Evolutionary conservation across 2,329 filamentous ascomycete species (phyloP).

Genomic region (Dendryphion nanum): DNA sequence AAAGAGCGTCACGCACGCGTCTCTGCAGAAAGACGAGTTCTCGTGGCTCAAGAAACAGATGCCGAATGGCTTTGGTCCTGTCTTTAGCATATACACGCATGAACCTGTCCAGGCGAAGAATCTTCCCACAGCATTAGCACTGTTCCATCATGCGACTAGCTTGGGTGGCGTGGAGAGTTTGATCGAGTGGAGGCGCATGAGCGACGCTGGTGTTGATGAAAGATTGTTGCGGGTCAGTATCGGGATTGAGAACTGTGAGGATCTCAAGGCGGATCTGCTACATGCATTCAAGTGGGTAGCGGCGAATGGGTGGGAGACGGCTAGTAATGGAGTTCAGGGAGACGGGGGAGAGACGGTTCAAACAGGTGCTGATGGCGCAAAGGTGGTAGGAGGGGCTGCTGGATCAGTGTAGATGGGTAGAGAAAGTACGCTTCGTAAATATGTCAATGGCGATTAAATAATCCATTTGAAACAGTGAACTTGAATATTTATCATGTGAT

Average conservation of each 20-base stretch:
- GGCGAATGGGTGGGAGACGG: background rate
- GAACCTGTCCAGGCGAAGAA: slow-evolving; percentile 59
- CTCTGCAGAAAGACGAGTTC: slow-evolving; percentile 65
- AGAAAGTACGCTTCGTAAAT: no score
- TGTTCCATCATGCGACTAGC: slow-evolving; percentile 95
- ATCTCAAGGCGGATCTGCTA: slow-evolving; percentile 71
- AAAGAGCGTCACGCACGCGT: slow-evolving; percentile 69
- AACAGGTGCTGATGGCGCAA: background rate
- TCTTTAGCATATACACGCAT: slow-evolving; percentile 74
- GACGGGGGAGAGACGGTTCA: background rate
- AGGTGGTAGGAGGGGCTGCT: background rate
- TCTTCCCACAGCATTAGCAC: slow-evolving; percentile 72
- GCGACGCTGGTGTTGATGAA: slow-evolving; percentile 69
- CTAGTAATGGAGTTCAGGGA: background rate
- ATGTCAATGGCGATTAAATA: no score
- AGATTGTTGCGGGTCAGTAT: slow-evolving; percentile 77
- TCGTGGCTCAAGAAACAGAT: slow-evolving; percentile 81
- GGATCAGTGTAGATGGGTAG: no score
- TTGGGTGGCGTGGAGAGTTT: slow-evolving; percentile 91
- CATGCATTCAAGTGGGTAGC: slow-evolving; percentile 24
- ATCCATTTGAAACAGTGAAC: no score
- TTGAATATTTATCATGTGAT: no score
- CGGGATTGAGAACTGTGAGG: slow-evolving; percentile 83
- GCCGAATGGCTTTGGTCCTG: slow-evolving; percentile 85
- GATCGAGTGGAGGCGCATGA: slow-evolving; percentile 95